A percentile compares a stretch with the other conserved stretches of the same genome.
Evolutionary conservation across 345 rosid genomes (phyloP).

Genomic region (Brassica nigra): DNA sequence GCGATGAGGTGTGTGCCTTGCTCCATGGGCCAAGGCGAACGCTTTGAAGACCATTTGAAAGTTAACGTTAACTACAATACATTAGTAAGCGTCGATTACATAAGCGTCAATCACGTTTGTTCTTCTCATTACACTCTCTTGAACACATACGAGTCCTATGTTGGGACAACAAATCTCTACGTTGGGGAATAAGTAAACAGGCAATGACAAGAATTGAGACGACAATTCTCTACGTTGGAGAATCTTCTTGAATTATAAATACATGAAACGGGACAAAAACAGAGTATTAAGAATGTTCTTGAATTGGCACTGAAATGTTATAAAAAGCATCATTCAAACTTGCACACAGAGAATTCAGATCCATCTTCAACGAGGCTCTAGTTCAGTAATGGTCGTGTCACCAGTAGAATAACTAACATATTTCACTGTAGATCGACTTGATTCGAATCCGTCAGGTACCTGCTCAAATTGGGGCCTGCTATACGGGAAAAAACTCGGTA

Average conservation of each 20-base stretch:
- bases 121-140: conserved; percentile 39
- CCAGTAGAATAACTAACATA: not conserved
- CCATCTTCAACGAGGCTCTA: not conserved
- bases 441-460: not conserved
- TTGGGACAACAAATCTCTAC: not conserved
- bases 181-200: not conserved
- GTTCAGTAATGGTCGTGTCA: not conserved
- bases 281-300: not conserved
- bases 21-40: too few relatives aligned
- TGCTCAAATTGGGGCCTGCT: not conserved
- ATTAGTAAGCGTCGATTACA: too few relatives aligned
- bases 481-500: not conserved
- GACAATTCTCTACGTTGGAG: not conserved
- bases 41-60: conserved; percentile 17
- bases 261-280: not conserved
- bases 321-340: not conserved
- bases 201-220: not conserved
- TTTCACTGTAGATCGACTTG: not conserved
- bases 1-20: too few relatives aligned
- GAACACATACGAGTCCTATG: conserved; percentile 51
- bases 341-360: not conserved
- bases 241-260: not conserved
- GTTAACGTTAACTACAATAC: too few relatives aligned
- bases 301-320: not conserved
- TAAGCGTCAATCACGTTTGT: conserved; percentile 42